Percentiles rank a stretch among this genome's conserved stretches.
Evolutionary conservation across 257 asterid genomes (phyloP).

Genomic region (Solanum pinnatisectum): DNA sequence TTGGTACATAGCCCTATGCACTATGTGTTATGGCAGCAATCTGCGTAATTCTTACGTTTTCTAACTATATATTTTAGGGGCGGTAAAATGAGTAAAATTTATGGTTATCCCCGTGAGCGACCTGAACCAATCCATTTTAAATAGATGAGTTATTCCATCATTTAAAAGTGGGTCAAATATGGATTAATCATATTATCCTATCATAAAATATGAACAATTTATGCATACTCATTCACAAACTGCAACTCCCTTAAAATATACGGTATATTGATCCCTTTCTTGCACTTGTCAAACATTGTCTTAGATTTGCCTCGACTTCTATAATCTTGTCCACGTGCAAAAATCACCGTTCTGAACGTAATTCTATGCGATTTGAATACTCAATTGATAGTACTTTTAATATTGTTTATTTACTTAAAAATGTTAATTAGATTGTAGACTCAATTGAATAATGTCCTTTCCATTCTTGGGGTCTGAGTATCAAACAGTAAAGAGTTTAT

Average conservation of each 20-base stretch:
- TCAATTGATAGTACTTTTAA: too few species aligned
- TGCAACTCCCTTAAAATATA: too few species aligned
- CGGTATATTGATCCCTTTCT: not conserved
- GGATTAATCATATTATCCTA: too few species aligned
- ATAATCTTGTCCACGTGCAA: not conserved
- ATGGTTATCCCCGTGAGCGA: too few species aligned
- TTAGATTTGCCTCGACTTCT: not conserved
- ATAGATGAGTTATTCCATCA: too few species aligned
- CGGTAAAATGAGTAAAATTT: too few species aligned
- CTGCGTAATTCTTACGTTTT: not conserved
- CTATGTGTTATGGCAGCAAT: not conserved
- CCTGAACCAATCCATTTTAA: too few species aligned
- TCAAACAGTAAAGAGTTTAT: not conserved
- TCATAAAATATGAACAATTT: too few species aligned
- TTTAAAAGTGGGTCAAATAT: too few species aligned
- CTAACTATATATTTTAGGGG: not conserved
- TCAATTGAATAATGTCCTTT: not conserved
- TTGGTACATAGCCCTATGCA: not conserved
- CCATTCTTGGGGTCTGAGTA: not conserved
- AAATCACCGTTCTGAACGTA: not conserved
- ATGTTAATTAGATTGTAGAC: not conserved
- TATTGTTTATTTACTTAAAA: not conserved
- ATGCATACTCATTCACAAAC: too few species aligned
- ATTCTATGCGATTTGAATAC: not conserved
- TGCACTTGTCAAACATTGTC: not conserved